These are phyloP conservation scores for Raffaelea ambrosiae DNA, from an alignment of 2,329 filamentous ascomycete species.

Conservation along the genomic window DNA sequence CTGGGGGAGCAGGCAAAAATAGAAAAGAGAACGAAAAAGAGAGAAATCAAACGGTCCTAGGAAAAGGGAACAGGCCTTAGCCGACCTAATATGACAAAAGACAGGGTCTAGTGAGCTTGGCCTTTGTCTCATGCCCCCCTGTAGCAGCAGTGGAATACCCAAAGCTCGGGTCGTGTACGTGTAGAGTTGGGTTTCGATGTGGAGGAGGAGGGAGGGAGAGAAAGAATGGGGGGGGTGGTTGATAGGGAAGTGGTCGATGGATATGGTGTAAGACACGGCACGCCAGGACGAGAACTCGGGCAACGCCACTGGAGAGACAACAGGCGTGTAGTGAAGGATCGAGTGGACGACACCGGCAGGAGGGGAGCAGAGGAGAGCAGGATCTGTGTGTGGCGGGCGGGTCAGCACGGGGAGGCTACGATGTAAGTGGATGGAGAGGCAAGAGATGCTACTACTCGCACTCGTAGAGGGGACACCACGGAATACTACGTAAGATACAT, in stretches of 20 bases:
- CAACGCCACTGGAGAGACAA: background rate
- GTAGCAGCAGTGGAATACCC: background rate
- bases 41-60: background rate
- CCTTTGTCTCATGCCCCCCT: background rate
- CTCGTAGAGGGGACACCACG: too few species aligned
- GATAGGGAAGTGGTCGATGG: background rate
- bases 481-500: too few species aligned
- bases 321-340: background rate
- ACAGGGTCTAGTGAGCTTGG: background rate
- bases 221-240: background rate
- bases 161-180: background rate
- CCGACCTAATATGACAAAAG: background rate
- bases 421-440: too few species aligned
- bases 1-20: background rate
- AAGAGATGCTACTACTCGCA: too few species aligned
- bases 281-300: background rate
- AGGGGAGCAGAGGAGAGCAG: too few species aligned
- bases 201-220: background rate
- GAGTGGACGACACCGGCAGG: background rate
- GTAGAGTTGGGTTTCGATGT: background rate
- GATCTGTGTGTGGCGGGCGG: background rate
- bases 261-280: background rate
- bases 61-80: background rate
- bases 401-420: background rate
- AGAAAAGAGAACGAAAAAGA: background rate